Evolutionary conservation across 2,329 filamentous ascomycete genomes (phyloP), one percentile per base, ranked within the genome.

Genomic region (Colletotrichum tanaceti): DNA sequence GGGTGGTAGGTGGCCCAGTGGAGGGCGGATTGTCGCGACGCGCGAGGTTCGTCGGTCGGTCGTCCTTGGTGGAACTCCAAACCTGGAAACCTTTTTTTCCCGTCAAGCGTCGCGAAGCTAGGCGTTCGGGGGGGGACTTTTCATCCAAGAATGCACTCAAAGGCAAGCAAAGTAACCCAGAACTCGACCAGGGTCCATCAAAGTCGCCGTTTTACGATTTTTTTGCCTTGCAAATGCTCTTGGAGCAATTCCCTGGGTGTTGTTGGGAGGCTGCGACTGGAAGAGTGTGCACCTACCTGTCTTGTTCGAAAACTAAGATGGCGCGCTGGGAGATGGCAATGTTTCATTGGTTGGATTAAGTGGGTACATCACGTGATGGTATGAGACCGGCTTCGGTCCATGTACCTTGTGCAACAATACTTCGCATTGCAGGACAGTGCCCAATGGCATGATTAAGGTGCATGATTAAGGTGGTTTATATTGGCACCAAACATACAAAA

Each of bases 41-140:
- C 70, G 68, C 70, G 70, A 69, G 58, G 66, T 64, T 70, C 69
- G 62, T 66, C 65, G 70, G 68, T 71, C 61, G 62, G 55, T 66
- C 57, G 66, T 64, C 58, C 58, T 74, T 76, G 79, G 79, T 81
- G 77, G 79, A 78, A 82, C 79, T 78, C 77, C 75, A 79, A 72
- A 32, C 52, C 32, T 39, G 52, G 52, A 54, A 54, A 74, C 69
- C 73, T 76, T 74, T 69, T 76, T 78, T 77, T 24, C 14, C 4
- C 73, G 74, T 80, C 75, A 73, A 79, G 73, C 61, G 73, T 74
- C 75, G 76, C 73, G 75, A 74, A 72, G 75, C 72, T 63, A 71
- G 72, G 70, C 59, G 73, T 73, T 73, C 74, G 72, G 74, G 76
- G 77, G 75, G 76, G 75, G 75, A 77, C 72, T 74, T 74, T 70